Conservation (phyloP, 306 rosid genomes). For the Cucurbita pepo region DNA sequence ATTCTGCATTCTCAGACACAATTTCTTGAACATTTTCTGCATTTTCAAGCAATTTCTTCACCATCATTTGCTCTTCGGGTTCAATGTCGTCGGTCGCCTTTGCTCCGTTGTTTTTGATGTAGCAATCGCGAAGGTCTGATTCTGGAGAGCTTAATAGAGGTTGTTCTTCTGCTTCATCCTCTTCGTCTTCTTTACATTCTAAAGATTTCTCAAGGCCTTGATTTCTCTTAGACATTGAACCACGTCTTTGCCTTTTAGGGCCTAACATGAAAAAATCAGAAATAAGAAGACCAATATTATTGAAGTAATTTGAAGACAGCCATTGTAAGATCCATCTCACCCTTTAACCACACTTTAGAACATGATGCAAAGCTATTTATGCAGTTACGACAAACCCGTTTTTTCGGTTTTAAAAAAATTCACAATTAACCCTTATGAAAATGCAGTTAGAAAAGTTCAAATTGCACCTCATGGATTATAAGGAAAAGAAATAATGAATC, state of each 20-base stretch:
- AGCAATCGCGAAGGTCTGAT: neutral
- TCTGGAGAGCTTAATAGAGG: neutral
- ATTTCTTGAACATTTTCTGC: constrained; percentile 21
- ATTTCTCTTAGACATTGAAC: neutral
- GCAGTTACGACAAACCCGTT: neutral
- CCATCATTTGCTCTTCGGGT: constrained; percentile 15
- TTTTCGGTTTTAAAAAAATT: neutral
- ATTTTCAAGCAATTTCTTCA: constrained; percentile 19
- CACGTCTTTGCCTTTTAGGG: neutral
- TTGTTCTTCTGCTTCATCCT: neutral
- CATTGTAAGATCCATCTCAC: neutral
- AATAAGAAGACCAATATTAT: neutral
- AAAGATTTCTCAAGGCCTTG: constrained; percentile 5
- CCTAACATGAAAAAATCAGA: neutral
- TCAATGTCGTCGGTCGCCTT: neutral
- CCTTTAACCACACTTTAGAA: neutral
- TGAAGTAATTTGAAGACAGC: neutral
- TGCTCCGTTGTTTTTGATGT: neutral
- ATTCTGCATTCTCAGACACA: constrained; percentile 17
- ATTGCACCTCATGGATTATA: neutral
- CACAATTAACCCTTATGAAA: neutral
- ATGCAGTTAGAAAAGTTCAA: neutral
- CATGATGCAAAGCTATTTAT: neutral
- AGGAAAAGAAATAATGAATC: neutral
- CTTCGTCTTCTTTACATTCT: neutral